These are phyloP conservation scores for Caloboletus inedulis DNA, from an alignment of 1,284 basidiomycete genomes.

Conservation along the genomic window DNA sequence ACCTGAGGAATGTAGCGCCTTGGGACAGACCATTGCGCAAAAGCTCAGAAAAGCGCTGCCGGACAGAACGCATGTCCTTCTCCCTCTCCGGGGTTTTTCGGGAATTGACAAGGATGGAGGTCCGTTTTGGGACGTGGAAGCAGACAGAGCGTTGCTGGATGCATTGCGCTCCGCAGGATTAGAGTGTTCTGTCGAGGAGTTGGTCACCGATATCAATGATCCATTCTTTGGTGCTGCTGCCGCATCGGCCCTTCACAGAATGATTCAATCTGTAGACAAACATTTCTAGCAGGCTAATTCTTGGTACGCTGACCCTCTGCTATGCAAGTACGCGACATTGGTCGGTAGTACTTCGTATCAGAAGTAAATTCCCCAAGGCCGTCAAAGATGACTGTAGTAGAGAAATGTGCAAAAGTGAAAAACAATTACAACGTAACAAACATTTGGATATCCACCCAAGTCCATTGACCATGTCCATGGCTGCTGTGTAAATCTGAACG, in stretches of 20 bases:
- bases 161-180: conserved; percentile 16
- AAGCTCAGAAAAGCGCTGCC: conserved; percentile 22
- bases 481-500: conserved; percentile 35
- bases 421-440: conserved; percentile 52
- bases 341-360: conserved; percentile 2
- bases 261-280: conserved; percentile 14
- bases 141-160: conserved; percentile 22
- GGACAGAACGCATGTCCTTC: conserved; percentile 18
- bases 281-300: not conserved
- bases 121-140: conserved; percentile 26
- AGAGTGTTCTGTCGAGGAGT: conserved; percentile 18
- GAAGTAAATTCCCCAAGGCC: conserved; percentile 3
- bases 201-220: conserved; percentile 27
- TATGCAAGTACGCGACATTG: not conserved
- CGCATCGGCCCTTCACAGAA: conserved; percentile 19
- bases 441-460: conserved; percentile 54
- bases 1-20: conserved; percentile 19
- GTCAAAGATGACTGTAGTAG: conserved; percentile 14
- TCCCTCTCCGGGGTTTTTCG: conserved; percentile 29
- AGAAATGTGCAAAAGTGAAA: conserved; percentile 5
- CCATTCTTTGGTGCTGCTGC: conserved; percentile 21
- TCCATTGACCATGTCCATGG: conserved; percentile 64
- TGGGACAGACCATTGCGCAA: conserved; percentile 21
- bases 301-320: not conserved
- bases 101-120: conserved; percentile 21